phyloP scores from a whole-genome alignment of 192 early-diverging fungal species.

The Anaeromyces robustus region DNA sequence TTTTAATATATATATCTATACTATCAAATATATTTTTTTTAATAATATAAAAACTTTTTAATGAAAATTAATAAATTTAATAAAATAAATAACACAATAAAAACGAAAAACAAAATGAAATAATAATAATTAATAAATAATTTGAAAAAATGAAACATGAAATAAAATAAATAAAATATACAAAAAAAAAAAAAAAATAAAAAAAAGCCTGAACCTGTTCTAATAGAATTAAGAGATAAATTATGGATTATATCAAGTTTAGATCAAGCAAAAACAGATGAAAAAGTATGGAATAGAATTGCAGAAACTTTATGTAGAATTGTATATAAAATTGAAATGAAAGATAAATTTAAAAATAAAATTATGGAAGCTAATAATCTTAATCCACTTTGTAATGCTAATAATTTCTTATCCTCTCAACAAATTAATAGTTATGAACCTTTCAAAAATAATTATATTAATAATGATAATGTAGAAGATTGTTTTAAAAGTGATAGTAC shows the following conservation, averaged over 20 bases:
- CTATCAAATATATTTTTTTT: too few species aligned
- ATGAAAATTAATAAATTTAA: too few species aligned
- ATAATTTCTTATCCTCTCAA: background rate
- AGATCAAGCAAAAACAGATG: background rate
- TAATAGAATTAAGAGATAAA: background rate
- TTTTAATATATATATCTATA: too few species aligned
- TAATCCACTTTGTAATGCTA: background rate
- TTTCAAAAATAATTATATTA: background rate
- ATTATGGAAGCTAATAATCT: background rate
- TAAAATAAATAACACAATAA: too few species aligned
- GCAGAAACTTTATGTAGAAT: background rate
- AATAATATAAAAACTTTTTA: too few species aligned
- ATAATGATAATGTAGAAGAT: background rate
- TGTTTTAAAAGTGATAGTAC: background rate
- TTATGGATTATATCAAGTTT: background rate
- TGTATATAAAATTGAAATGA: background rate
- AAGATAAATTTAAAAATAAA: background rate
- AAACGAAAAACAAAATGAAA: too few species aligned
- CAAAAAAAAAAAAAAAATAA: too few species aligned
- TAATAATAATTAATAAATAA: too few species aligned
- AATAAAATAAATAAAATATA: too few species aligned
- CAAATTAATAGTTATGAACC: background rate
- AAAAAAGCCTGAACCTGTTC: background rate
- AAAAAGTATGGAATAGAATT: background rate
- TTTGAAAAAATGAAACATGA: too few species aligned